Evolutionary conservation across 192 early-diverging fungal genomes (phyloP), one percentile per base, ranked within the genome.

Genomic region (Cetraspora pellucida): DNA sequence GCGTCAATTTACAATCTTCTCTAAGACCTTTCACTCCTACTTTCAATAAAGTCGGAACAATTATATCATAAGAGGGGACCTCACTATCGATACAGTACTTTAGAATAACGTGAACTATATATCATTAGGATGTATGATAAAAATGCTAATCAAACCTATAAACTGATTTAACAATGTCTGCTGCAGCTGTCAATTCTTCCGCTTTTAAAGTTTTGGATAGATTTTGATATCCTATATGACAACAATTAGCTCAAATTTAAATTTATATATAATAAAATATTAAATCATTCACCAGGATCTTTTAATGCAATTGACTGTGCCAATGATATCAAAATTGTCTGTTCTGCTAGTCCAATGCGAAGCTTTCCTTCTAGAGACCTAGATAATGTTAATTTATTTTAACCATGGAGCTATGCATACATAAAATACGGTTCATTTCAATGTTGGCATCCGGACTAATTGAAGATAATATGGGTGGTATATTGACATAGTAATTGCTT

Each of bases 321-420:
- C 28, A 99, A 87, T 14, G 95, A 90, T 13, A 89, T 88, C 44
- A 97, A 87, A 21, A 99, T 90, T 0, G 96, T 96, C 79, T 94
- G 89, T 81, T 98, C 97, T 1, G 97, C 98, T 27, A 99, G 82
- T 30, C 97, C 96, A 75, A 99, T 98, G 25, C 98, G 90, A 66
- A 99, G 85, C 77, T 97, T 96, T 52, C 97, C 98, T 80, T 96
- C 95, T 47, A 96, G 79, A 21, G 92, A 93, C 60, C 94, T 90
- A 82, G 63, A 16, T 25, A 8, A 54, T 54, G 55, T 23, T 44
- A 17, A 28, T 49, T 5, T 75, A 65, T 2, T 37, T 37, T 37
- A 37, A 37, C 7, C 3, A 7, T 37, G 3, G 1, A 37, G 7
- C 7, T 7, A 37, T 37, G 7, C 1, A 7, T 37, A 7, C 0